These are phyloP conservation scores for Heimioporus sp. DNA, from an alignment of 768 basidiomycete genomes.

Conservation along the genomic window DNA sequence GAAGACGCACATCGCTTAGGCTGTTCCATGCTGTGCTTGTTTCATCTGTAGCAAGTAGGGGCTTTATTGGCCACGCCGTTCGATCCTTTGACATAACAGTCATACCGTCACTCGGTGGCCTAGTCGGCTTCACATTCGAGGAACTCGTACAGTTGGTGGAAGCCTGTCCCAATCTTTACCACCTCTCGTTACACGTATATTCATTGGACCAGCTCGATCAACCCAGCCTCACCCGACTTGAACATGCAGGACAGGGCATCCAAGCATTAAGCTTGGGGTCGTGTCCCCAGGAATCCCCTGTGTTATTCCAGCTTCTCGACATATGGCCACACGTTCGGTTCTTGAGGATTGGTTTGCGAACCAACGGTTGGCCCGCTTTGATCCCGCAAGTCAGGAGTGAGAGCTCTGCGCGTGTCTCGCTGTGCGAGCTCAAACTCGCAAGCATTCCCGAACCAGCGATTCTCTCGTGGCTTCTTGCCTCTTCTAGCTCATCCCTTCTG, in stretches of 20 bases:
- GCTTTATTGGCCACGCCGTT: conserved; percentile 13
- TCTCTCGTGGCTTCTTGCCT: conserved; percentile 35
- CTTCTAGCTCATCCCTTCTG: conserved; percentile 23
- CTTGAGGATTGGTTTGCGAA: conserved; percentile 33
- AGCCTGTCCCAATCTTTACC: conserved; percentile 32
- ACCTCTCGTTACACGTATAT: conserved; percentile 24
- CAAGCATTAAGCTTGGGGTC: conserved; percentile 14
- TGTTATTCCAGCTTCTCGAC: conserved; percentile 28
- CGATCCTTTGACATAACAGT: background rate
- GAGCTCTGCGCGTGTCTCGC: background rate
- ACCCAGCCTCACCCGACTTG: conserved; percentile 21
- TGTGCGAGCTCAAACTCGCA: no score
- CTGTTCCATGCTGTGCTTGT: conserved; percentile 13
- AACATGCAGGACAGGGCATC: conserved; percentile 17
- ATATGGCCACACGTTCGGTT: conserved; percentile 35
- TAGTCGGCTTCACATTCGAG: no score
- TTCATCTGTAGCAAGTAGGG: conserved; percentile 12
- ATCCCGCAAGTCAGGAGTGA: background rate
- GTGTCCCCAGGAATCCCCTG: conserved; percentile 7
- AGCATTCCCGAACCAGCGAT: conserved; percentile 25
- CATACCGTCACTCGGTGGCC: no score
- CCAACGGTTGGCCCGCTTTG: background rate
- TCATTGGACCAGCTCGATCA: conserved; percentile 25
- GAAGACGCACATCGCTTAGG: background rate
- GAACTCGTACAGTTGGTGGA: conserved; percentile 13